Conservation (phyloP, 345 rosid genomes). For the Crucihimalaya himalaica region DNA sequence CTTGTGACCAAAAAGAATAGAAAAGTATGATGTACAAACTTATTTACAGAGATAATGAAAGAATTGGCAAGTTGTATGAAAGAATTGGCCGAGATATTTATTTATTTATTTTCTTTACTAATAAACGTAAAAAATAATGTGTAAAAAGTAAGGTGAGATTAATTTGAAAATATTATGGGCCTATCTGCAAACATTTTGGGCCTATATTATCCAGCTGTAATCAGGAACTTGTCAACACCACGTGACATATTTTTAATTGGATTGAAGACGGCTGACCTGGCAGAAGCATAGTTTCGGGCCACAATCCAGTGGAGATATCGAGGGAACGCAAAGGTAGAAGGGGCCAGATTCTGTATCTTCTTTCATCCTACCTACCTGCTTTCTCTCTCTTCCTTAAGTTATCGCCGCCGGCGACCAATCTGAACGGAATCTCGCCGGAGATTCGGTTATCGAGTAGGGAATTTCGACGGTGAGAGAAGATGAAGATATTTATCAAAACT, state of each 20-base stretch:
- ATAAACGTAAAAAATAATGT: not conserved
- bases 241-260: not conserved
- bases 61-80: no score
- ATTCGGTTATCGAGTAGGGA: not conserved
- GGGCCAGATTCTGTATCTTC: slow-evolving; percentile 21
- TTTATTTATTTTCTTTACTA: not conserved
- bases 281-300: no score
- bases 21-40: slow-evolving; percentile 27
- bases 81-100: slow-evolving; percentile 1
- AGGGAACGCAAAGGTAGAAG: slow-evolving; percentile 29
- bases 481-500: slow-evolving; percentile 55
- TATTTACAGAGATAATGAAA: no score
- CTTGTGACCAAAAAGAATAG: slow-evolving; percentile 16
- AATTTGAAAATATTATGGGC: not conserved
- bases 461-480: slow-evolving; percentile 2
- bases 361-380: slow-evolving; percentile 12
- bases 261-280: not conserved
- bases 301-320: slow-evolving; percentile 25
- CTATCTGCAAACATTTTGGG: not conserved
- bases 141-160: not conserved
- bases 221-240: not conserved
- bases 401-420: slow-evolving; percentile 33
- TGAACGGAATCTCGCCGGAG: not conserved
- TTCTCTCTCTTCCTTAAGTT: not conserved
- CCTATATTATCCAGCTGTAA: not conserved